phyloP scores from a whole-genome alignment of 2,329 filamentous ascomycete genomes.

The Aspergillus luchuensis region DNA sequence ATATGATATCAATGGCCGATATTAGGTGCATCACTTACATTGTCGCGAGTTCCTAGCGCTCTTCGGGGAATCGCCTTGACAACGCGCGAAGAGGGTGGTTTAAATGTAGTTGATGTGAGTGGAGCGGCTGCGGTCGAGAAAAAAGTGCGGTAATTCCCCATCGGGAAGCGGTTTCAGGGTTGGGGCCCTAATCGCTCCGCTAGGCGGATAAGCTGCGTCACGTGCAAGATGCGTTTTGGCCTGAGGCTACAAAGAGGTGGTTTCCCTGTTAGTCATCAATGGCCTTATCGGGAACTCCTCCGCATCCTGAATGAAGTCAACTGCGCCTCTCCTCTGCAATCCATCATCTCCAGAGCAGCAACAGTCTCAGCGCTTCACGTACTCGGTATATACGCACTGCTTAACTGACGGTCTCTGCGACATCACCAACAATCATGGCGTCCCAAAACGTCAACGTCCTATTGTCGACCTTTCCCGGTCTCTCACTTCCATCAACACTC shows the following conservation, averaged over 20 bases:
- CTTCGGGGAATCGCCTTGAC: slow-evolving; percentile 57
- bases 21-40: slow-evolving; percentile 41
- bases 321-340: slow-evolving; percentile 2
- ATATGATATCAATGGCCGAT: neutral
- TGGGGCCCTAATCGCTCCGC: slow-evolving; percentile 29
- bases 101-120: slow-evolving; percentile 37
- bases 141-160: slow-evolving; percentile 42
- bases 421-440: slow-evolving; percentile 52
- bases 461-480: slow-evolving; percentile 78
- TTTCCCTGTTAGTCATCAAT: slow-evolving; percentile 7
- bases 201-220: slow-evolving; percentile 15
- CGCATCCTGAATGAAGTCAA: slow-evolving; percentile 16
- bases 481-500: slow-evolving; percentile 79
- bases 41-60: slow-evolving; percentile 57
- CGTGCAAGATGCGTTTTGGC: neutral
- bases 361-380: neutral
- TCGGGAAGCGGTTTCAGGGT: slow-evolving; percentile 33
- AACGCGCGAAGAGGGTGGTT: slow-evolving; percentile 45
- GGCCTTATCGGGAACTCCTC: slow-evolving; percentile 22
- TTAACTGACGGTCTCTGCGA: neutral
- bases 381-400: neutral
- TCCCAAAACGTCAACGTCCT: slow-evolving; percentile 72
- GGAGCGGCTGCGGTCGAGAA: slow-evolving; percentile 31
- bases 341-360: neutral
- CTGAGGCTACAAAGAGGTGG: slow-evolving; percentile 9